Evolutionary conservation across 352 stramenopile genomes (phyloP).

Genomic region (Globisporangium canariense): DNA sequence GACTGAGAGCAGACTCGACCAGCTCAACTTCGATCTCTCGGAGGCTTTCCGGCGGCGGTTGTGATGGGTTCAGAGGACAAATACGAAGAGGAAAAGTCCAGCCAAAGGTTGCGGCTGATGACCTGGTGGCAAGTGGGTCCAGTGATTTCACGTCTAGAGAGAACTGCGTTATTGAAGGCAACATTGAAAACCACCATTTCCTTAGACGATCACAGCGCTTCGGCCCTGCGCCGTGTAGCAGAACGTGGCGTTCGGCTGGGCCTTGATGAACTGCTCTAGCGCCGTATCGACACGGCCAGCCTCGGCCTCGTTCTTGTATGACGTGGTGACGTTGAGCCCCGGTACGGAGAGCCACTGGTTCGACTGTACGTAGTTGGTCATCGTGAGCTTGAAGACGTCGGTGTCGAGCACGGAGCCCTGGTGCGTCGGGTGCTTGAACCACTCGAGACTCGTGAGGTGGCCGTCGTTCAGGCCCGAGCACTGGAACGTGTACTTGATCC

Average conservation of each 20-base stretch:
- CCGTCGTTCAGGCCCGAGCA: constrained; percentile 40
- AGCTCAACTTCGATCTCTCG: too few species aligned
- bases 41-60: background rate
- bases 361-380: constrained; percentile 61
- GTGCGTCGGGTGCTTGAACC: constrained; percentile 52
- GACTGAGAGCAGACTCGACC: too few species aligned
- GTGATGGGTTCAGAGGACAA: background rate
- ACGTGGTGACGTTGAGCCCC: constrained; percentile 20
- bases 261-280: constrained; percentile 26
- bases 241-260: constrained; percentile 5
- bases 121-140: background rate
- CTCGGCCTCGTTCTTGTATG: constrained; percentile 50
- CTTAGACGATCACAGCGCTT: constrained; percentile 1
- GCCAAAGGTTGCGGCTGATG: background rate
- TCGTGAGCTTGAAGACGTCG: constrained; percentile 53
- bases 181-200: too few species aligned
- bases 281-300: constrained; percentile 21
- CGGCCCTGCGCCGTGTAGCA: constrained; percentile 7
- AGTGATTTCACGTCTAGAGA: background rate
- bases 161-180: too few species aligned
- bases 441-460: constrained; percentile 44
- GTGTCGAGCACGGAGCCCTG: constrained; percentile 44
- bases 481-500: constrained; percentile 68
- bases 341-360: constrained; percentile 41
- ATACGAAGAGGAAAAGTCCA: background rate